Percentiles rank a stretch among this genome's conserved stretches.
Evolutionary conservation across 768 basidiomycete species (phyloP).

Genomic region (Arthromyces matolae): DNA sequence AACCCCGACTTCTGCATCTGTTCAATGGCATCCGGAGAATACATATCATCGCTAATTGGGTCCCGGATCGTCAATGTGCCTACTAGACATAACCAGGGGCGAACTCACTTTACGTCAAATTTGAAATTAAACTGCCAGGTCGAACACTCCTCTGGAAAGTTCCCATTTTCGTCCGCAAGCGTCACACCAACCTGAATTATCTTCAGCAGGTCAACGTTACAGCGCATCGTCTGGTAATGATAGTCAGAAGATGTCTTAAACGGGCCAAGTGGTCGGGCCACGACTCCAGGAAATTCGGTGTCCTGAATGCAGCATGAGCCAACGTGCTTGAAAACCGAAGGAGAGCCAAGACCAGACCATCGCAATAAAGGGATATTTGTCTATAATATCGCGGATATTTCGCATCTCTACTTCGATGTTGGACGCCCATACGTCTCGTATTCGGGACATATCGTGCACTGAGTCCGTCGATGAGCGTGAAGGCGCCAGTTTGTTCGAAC

Average conservation of each 20-base stretch:
- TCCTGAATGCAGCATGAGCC: constrained; percentile 56
- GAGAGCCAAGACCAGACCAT: constrained; percentile 78
- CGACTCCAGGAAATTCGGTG: constrained; percentile 98
- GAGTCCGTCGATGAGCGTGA: constrained; percentile 20
- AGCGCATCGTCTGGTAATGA: constrained; percentile 99
- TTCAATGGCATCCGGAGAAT: constrained; percentile 95
- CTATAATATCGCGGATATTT: too few species aligned
- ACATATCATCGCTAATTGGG: constrained; percentile 93
- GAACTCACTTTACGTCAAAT: constrained; percentile 80
- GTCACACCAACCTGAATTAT: constrained; percentile 98
- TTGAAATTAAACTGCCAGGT: constrained; percentile 99
- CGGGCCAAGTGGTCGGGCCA: constrained; percentile 92
- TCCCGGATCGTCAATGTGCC: not conserved
- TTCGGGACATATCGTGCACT: constrained; percentile 58
- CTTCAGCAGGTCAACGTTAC: constrained; percentile 97
- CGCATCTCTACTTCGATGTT: too few species aligned
- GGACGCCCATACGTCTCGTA: constrained; percentile 98
- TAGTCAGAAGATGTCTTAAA: constrained; percentile 98
- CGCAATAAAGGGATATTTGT: constrained; percentile 89
- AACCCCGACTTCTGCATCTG: constrained; percentile 92
- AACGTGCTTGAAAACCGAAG: too few species aligned
- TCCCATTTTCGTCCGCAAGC: constrained; percentile 89
- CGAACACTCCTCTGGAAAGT: constrained; percentile 82
- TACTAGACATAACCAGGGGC: not conserved
- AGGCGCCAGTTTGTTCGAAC: constrained; percentile 17